A percentile compares a stretch with the other conserved stretches of the same genome.
These are phyloP conservation scores for Sordaria brevicollis DNA, from an alignment of 495 filamentous ascomycete species.

Conservation along the genomic window DNA sequence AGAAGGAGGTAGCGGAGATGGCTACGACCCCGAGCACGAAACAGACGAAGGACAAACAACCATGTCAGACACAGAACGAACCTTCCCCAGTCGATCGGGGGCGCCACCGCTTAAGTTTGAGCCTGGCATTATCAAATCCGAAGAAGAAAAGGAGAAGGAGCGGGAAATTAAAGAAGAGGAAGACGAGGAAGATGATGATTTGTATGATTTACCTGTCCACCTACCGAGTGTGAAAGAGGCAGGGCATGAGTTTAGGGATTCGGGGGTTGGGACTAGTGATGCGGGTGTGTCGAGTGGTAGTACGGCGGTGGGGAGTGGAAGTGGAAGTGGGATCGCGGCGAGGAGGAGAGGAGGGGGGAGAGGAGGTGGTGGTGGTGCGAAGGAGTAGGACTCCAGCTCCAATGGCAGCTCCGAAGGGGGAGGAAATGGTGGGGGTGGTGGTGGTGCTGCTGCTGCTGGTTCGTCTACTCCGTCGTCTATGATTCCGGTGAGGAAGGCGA, in stretches of 20 bases:
- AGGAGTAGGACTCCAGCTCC: neutral
- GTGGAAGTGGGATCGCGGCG: neutral
- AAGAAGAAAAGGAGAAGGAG: neutral
- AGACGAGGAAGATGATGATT: conserved; percentile 4
- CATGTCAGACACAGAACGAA: conserved; percentile 28
- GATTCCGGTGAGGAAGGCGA: neutral
- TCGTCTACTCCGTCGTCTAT: too few relatives aligned
- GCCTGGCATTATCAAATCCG: neutral
- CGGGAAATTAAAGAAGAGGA: conserved; percentile 19
- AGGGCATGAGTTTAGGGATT: conserved; percentile 22
- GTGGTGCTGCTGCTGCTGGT: too few relatives aligned
- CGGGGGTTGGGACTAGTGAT: conserved; percentile 39
- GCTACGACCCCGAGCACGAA: conserved; percentile 11
- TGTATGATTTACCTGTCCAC: neutral
- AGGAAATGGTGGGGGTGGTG: too few relatives aligned
- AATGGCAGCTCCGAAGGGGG: too few relatives aligned
- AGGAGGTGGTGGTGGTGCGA: neutral
- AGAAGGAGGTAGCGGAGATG: neutral
- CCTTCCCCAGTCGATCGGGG: conserved; percentile 45
- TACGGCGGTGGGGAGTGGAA: neutral
- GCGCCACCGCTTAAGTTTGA: conserved; percentile 38
- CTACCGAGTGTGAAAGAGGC: conserved; percentile 21
- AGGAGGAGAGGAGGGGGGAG: conserved; percentile 7
- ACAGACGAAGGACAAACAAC: conserved; percentile 13
- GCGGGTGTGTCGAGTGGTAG: conserved; percentile 23